phyloP scores from a whole-genome alignment of 768 basidiomycete genomes.

The Amylocystis lapponica region DNA sequence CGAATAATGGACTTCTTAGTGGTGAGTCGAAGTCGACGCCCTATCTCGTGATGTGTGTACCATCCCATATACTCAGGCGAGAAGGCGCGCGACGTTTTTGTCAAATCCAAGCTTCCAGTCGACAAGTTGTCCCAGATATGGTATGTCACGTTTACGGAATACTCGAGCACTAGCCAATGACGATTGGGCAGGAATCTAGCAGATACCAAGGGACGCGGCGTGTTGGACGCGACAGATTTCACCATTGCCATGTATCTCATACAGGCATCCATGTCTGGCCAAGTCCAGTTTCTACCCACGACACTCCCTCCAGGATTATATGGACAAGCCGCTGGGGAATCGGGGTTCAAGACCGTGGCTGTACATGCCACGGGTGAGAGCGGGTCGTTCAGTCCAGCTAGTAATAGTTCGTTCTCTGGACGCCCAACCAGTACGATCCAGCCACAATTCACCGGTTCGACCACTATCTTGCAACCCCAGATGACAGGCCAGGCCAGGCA shows the following conservation, averaged over 20 bases:
- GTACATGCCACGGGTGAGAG: conserved; percentile 56
- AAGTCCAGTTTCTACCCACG: conserved; percentile 64
- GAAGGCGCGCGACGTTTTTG: conserved; percentile 84
- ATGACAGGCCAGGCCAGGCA: conserved; percentile 48
- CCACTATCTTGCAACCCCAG: conserved; percentile 45
- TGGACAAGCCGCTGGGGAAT: conserved; percentile 55
- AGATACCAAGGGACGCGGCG: conserved; percentile 90
- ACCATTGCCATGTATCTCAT: conserved; percentile 96
- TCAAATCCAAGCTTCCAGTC: conserved; percentile 83
- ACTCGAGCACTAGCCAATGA: neutral
- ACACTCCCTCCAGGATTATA: conserved; percentile 79
- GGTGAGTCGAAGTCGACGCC: conserved; percentile 38
- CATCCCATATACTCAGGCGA: conserved; percentile 45
- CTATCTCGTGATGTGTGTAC: neutral
- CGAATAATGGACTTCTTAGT: conserved; percentile 69
- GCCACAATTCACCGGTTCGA: conserved; percentile 42
- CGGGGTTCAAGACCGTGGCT: conserved; percentile 32
- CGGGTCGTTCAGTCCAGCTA: conserved; percentile 54
- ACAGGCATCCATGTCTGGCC: conserved; percentile 82
- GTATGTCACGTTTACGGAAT: conserved; percentile 48
- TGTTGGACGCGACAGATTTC: conserved; percentile 87
- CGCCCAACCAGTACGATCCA: conserved; percentile 37
- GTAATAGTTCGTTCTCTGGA: conserved; percentile 33
- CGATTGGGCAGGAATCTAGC: conserved; percentile 81
- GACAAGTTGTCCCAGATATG: conserved; percentile 92